Percentiles rank a stretch among this genome's conserved stretches.
phyloP scores from a whole-genome alignment of 1,284 basidiomycete species.

The Athelia psychrophila region DNA sequence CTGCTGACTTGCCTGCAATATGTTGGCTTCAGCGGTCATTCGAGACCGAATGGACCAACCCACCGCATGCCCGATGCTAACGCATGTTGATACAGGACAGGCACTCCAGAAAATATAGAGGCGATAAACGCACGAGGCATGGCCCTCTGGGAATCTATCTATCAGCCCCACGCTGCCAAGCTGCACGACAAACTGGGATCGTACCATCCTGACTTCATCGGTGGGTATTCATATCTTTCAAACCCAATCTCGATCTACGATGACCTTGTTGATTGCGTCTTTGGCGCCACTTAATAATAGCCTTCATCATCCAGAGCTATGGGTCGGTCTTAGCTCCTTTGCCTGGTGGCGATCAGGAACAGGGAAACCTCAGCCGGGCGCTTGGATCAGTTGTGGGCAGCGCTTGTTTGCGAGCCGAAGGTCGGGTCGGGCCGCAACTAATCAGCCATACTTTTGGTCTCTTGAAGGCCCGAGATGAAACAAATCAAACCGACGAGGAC shows the following conservation, averaged over 20 bases:
- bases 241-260: conserved; percentile 6
- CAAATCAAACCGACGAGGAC: conserved; percentile 69
- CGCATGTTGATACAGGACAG: conserved; percentile 43
- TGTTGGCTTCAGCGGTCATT: conserved; percentile 3
- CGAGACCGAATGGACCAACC: conserved; percentile 7
- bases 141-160: conserved; percentile 88
- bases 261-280: not conserved
- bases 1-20: conserved; percentile 14
- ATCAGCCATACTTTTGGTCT: conserved; percentile 93
- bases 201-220: conserved; percentile 84
- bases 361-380: conserved; percentile 84
- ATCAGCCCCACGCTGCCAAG: conserved; percentile 87
- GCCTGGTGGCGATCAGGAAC: conserved; percentile 59
- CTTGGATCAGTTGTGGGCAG: conserved; percentile 89
- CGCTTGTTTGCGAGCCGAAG: conserved; percentile 88
- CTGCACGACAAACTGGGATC: conserved; percentile 84
- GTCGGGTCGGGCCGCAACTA: conserved; percentile 88
- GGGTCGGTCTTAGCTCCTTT: conserved; percentile 83
- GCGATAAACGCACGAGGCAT: conserved; percentile 64
- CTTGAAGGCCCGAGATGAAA: conserved; percentile 72
- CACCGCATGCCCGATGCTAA: conserved; percentile 6
- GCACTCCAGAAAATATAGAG: conserved; percentile 63
- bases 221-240: conserved; percentile 45
- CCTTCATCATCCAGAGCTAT: conserved; percentile 94
- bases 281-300: conserved; percentile 35